Conservation (phyloP, 371 early-diverging fungal genomes). For the Mortierella sp. region DNA sequence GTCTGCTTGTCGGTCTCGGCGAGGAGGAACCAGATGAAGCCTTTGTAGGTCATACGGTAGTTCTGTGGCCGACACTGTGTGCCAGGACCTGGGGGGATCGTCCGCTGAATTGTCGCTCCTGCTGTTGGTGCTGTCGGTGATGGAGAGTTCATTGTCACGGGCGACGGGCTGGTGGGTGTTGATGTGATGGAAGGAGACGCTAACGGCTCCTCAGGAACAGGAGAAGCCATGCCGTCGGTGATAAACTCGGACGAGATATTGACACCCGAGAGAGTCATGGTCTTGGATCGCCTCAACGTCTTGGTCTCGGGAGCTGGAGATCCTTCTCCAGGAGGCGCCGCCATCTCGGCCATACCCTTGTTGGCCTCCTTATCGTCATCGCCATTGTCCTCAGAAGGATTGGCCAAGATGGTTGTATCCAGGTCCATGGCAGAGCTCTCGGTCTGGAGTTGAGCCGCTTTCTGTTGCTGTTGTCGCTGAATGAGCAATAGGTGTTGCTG, state of each 20-base stretch:
- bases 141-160: neutral
- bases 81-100: constrained; percentile 33
- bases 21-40: constrained; percentile 82
- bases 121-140: neutral
- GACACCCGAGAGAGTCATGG: constrained; percentile 18
- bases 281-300: constrained; percentile 26
- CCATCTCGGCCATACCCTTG: constrained; percentile 8
- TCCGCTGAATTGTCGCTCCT: constrained; percentile 7
- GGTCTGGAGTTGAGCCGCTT: neutral
- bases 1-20: constrained; percentile 89
- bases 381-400: neutral
- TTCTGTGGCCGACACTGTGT: constrained; percentile 37
- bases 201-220: neutral
- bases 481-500: neutral
- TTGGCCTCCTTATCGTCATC: constrained; percentile 12
- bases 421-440: neutral
- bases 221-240: neutral
- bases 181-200: constrained; percentile 16
- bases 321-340: constrained; percentile 5
- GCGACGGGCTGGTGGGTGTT: constrained; percentile 29
- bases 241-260: constrained; percentile 11
- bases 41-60: constrained; percentile 63
- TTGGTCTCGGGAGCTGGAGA: neutral
- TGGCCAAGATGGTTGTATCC: neutral
- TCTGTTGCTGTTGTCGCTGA: constrained; percentile 38